phyloP scores from a whole-genome alignment of 2,329 filamentous ascomycete genomes.

The Trichoderma pleuroti region DNA sequence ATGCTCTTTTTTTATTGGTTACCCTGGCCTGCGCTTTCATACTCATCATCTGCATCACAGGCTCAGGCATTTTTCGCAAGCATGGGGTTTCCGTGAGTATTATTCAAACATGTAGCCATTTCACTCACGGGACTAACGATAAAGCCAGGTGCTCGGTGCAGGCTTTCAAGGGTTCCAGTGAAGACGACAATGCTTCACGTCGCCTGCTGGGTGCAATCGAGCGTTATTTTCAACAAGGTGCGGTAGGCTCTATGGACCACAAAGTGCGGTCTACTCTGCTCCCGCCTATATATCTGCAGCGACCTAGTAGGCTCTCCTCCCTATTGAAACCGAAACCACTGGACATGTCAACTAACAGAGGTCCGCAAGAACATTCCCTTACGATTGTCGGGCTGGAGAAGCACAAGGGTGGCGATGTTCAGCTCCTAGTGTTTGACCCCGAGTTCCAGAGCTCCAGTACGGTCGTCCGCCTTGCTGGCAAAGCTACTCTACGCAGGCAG shows the following conservation, averaged over 20 bases:
- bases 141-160: constrained; percentile 56
- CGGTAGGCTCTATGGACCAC: constrained; percentile 38
- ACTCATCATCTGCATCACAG: constrained; percentile 38
- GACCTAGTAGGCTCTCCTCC: constrained; percentile 53
- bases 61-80: constrained; percentile 74
- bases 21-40: background rate
- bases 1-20: background rate
- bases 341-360: constrained; percentile 7
- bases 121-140: background rate
- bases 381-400: constrained; percentile 84
- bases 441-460: constrained; percentile 67
- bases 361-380: constrained; percentile 70
- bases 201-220: constrained; percentile 66
- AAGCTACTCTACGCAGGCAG: constrained; percentile 41
- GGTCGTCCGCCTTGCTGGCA: constrained; percentile 57
- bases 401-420: constrained; percentile 57
- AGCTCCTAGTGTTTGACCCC: constrained; percentile 84
- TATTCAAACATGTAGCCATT: background rate
- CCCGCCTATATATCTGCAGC: constrained; percentile 87
- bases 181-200: constrained; percentile 41
- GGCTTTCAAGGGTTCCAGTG: constrained; percentile 51
- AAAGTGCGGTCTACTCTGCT: constrained; percentile 69
- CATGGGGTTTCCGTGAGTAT: constrained; percentile 60
- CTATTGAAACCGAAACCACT: background rate
- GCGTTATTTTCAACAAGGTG: constrained; percentile 65